Evolutionary conservation across 139 green algal species (phyloP).

Genomic region (Chlorella sorokiniana): DNA sequence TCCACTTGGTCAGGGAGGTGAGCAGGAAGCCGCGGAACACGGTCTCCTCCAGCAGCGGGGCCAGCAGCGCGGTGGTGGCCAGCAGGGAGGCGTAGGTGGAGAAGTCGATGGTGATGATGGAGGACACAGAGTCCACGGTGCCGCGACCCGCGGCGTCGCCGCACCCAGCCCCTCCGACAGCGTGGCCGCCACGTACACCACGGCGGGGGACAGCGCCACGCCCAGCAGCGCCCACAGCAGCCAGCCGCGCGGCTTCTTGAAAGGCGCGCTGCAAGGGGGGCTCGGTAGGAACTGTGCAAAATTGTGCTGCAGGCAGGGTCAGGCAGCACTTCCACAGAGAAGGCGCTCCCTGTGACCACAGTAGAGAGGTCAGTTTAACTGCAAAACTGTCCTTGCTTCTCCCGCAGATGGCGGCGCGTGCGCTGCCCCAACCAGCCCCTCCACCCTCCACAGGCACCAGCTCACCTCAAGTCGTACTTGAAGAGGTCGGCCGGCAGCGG

Average conservation of each 20-base stretch:
- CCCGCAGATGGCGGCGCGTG: too few species aligned
- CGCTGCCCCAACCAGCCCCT: too few species aligned
- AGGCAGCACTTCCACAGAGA: neutral
- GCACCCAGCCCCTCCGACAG: conserved; percentile 27
- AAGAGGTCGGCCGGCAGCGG: conserved; percentile 56
- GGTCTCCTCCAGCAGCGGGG: conserved; percentile 85
- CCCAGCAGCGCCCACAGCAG: conserved; percentile 76
- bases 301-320: neutral
- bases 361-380: neutral
- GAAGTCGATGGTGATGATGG: conserved; percentile 71
- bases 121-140: conserved; percentile 78
- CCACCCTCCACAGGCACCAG: too few species aligned
- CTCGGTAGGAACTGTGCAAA: too few species aligned
- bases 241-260: conserved; percentile 72
- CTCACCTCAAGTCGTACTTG: conserved; percentile 46
- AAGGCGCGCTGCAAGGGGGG: conserved; percentile 44
- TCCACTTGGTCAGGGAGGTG: conserved; percentile 72
- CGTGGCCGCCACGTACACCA: conserved; percentile 58
- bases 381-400: neutral
- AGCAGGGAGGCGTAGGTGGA: conserved; percentile 68
- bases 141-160: conserved; percentile 51
- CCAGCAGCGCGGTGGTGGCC: conserved; percentile 65
- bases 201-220: conserved; percentile 59
- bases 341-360: too few species aligned
- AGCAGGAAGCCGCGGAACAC: conserved; percentile 93